A percentile compares a stretch with the other conserved stretches of the same genome.
Conservation (phyloP, 2,329 filamentous ascomycete species). For the Sporothrix euskadiensis region DNA sequence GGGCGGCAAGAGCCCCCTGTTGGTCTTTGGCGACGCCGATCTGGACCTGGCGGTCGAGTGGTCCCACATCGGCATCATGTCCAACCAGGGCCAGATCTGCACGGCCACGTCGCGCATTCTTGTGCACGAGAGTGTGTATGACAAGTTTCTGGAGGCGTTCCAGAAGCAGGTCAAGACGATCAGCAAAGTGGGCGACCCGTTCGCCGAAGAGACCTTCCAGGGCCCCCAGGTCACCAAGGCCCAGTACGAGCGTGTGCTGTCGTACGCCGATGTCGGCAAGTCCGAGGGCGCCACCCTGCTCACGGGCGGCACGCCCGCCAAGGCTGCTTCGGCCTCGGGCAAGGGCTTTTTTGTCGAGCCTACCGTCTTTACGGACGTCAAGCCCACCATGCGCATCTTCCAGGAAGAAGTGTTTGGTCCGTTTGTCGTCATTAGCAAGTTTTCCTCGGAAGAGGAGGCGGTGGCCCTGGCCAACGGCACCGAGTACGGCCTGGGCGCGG, state of each 20-base stretch:
- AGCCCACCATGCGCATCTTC: conserved; percentile 38
- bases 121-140: conserved; percentile 61
- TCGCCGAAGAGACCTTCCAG: conserved; percentile 52
- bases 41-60: conserved; percentile 62
- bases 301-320: conserved; percentile 48
- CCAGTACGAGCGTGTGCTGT: conserved; percentile 63
- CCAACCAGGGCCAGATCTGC: conserved; percentile 73
- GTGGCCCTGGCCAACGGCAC: conserved; percentile 53
- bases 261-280: conserved; percentile 58
- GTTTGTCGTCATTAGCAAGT: conserved; percentile 54
- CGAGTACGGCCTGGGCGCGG: conserved; percentile 56
- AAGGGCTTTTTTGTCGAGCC: conserved; percentile 34
- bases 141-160: conserved; percentile 59
- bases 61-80: conserved; percentile 54
- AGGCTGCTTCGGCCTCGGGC: not conserved
- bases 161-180: conserved; percentile 42
- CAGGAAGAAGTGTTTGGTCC: conserved; percentile 62
- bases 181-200: conserved; percentile 61
- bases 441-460: conserved; percentile 54
- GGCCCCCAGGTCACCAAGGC: conserved; percentile 64
- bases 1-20: conserved; percentile 59
- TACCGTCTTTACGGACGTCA: conserved; percentile 32
- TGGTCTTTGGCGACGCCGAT: conserved; percentile 63
- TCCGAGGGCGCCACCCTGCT: conserved; percentile 60
- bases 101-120: conserved; percentile 73